Evolutionary conservation across 768 basidiomycete species (phyloP), one percentile per base, ranked within the genome.

Genomic region (Sarcomyxa edulis): DNA sequence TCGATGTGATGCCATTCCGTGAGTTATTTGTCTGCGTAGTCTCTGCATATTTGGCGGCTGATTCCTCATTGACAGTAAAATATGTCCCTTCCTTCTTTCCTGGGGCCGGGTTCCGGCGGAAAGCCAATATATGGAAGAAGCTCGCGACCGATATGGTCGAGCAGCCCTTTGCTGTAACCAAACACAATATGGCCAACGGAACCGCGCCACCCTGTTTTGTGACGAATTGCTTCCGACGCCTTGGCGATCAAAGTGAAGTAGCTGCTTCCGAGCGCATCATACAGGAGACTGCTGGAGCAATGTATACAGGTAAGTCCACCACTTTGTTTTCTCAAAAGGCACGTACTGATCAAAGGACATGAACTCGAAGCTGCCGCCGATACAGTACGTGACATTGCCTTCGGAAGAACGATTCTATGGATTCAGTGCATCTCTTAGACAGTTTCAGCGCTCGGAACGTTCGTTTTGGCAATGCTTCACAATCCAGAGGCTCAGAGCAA

Each of bases 31-130:
- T 14, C 14, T n/a, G n/a, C n/a, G n/a, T n/a, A n/a, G n/a, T n/a
- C n/a, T n/a, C n/a, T n/a, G n/a, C n/a, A n/a, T n/a, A n/a, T n/a
- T n/a, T n/a, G n/a, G n/a, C n/a, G n/a, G n/a, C n/a, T n/a, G n/a
- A n/a, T n/a, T n/a, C n/a, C n/a, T n/a, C n/a, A n/a, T 6, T 9
- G 5, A 5, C 30, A 43, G 42, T 67, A 36, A 63, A 62, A 49
- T 54, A 68, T 29, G 44, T 70, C 10, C 68, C 68, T 0, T 43
- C 29, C n/a, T 70, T 66, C 64, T 22, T 69, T 4, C 67, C 68
- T 15, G 68, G 69, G 1, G 64, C 65, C 9, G 54, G 56, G 4
- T 70, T 70, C 40, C 53, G 67, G 40, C 51, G 47, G 21, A 50
- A 59, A 43, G 68, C 68, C 2, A 51, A 49, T 26, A 39, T 51